Conservation (phyloP, 352 stramenopile species). For the Phytopythium chamaehyphon region DNA sequence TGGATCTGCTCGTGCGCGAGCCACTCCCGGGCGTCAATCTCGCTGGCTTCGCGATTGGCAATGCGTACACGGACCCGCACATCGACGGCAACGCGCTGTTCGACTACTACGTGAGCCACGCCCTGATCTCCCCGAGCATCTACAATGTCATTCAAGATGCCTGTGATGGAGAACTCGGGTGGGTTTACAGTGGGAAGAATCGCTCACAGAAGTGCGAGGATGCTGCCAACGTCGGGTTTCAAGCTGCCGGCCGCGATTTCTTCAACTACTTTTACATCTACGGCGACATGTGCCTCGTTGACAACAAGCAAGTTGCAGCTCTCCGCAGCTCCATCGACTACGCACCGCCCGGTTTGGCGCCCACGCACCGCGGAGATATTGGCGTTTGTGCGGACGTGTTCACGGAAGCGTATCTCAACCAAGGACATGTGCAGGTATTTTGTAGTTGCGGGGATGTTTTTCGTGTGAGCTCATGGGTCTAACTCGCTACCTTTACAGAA, state of each 20-base stretch:
- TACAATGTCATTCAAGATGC: constrained; percentile 48
- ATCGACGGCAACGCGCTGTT: constrained; percentile 71
- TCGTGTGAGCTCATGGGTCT: no score
- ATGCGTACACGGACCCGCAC: constrained; percentile 67
- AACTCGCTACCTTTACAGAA: constrained; percentile 12
- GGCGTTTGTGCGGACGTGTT: constrained; percentile 55
- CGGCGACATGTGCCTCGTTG: constrained; percentile 57
- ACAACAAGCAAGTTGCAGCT: constrained; percentile 39
- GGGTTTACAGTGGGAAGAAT: constrained; percentile 54
- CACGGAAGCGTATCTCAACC: constrained; percentile 47
- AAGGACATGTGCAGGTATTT: constrained; percentile 30
- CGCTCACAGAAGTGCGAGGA: constrained; percentile 39
- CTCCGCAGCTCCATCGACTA: constrained; percentile 26
- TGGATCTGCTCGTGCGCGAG: constrained; percentile 55
- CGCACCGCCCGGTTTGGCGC: constrained; percentile 17
- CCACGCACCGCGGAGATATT: constrained; percentile 44
- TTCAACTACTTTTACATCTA: constrained; percentile 79
- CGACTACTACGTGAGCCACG: constrained; percentile 79
- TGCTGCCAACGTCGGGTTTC: constrained; percentile 35
- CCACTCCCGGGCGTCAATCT: constrained; percentile 42
- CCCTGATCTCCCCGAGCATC: constrained; percentile 56
- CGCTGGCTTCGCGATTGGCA: constrained; percentile 69
- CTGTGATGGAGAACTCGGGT: constrained; percentile 51
- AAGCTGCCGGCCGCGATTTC: constrained; percentile 27
- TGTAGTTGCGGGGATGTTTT: no score